Base-by-base conservation (phyloP, 2,329 filamentous ascomycete species). In the Colletotrichum ledebouriae region DNA sequence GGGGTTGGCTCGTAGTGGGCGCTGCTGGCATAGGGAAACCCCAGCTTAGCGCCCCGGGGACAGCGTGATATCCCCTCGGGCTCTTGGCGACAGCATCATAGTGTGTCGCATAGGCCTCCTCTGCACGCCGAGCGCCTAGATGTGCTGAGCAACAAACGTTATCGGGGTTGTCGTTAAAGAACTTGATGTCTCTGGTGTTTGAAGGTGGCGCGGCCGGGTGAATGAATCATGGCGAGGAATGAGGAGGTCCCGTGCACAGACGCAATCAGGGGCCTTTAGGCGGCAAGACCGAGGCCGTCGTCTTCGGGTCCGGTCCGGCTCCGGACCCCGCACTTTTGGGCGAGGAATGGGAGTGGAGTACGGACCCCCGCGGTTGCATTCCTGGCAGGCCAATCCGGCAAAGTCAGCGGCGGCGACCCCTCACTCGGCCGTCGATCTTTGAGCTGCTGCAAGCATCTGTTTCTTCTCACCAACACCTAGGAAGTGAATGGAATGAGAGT, bases 111-210 rank as follows among this genome's bases (percentile, higher is more conserved):
- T 7, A 76, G 76, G 17, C 76, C 78, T 47, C 76, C 72, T 70
- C 78, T 76, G 61, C 76, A 78, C 6, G 76, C 75, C 6, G 75
- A 76, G 33, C 77, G 75, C 39, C 76, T 78, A 77, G 29, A 73
- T 77, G 3, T 77, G 76, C 52, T 78, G 76, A 11, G 56, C 25
- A n/a, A 17, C 22, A 29, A 41, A 57, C 12, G 46, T 39, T 60
- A 63, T 63, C 29, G 2, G 6, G 39, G 17, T 17, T 44, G 12
- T 17, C 29, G 29, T 29, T 25, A 6, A 17, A 33, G 0, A 13
- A 22, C 7, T 42, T 22, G 20, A 15, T 42, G 12, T 20, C 4
- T 13, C 17, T 25, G 3, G 6, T 29, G 1, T 6, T 22, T 25
- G 17, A 49, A 22, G 13, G 13, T 13, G 20, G 46, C 22, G 17